Base-by-base conservation (phyloP, 2,329 filamentous ascomycete genomes). In the Salinomyces thailandicus region DNA sequence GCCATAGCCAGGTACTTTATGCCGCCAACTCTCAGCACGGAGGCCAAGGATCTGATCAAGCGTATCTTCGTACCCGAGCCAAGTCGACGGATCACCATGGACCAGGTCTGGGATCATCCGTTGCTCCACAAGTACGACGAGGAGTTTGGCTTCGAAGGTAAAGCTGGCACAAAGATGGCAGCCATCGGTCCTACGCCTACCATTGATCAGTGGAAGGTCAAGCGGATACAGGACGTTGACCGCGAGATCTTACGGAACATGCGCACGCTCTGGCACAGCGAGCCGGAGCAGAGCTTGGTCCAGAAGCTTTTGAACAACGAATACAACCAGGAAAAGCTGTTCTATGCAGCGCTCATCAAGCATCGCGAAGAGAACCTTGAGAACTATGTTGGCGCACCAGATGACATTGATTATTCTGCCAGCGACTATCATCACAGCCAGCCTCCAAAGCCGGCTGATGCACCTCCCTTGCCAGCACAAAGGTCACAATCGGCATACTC, bases 251-350 rank as follows among this genome's bases (percentile, higher is more conserved):
- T 96, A 33, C 76, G 86, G 28, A 89, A 93, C 58, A 69, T 98
- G 45, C 81, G 82, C 41, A 89, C 86, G 2, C 72, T 96, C 51
- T 96, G 86, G 87, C 87, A 96, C 63, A 82, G 79, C 49, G 81
- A 85, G 46, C 75, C 75, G 20, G 81, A 89, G 47, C 73, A 81
- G 18, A 72, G 79, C 13, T 62, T 96, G 15, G 70, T 81, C 16
- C 66, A 75, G 37, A 80, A 77, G 51, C 68, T 96, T n/a, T 47
- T 66, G 36, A 65, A 58, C 47, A 51, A 59, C 29, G 64, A 69
- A 49, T 62, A 58, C 4, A 96, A 93, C 46, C 85, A 94, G 37
- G 86, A 95, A 55, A 93, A 94, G 54, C 72, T 89, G 47, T 95
- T 96, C 60, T 98, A 96, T 60, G 81, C 78, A 61, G 73, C 93